These are phyloP conservation scores for Boletus huronensis DNA, from an alignment of 768 basidiomycete species.

Conservation along the genomic window DNA sequence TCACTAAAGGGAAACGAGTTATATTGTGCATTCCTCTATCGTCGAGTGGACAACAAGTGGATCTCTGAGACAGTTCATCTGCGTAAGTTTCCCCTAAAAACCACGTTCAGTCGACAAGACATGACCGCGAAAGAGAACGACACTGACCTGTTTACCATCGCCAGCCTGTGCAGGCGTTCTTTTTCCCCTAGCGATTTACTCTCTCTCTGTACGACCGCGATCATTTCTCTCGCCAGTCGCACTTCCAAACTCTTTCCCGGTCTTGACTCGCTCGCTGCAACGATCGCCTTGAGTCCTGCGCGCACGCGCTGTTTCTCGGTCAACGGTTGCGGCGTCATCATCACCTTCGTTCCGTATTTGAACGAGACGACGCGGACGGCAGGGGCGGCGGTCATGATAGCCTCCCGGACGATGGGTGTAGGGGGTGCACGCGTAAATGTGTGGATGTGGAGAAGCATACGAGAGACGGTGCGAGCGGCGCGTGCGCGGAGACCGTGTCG, in stretches of 20 bases:
- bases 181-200: conserved; percentile 60
- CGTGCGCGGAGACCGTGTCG: conserved; percentile 60
- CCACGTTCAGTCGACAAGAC: neutral
- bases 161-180: conserved; percentile 58
- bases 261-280: conserved; percentile 56
- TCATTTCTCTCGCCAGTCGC: conserved; percentile 74
- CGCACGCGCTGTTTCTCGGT: conserved; percentile 77
- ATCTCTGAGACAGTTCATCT: conserved; percentile 2
- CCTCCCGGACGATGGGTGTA: conserved; percentile 72
- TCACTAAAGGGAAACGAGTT: neutral
- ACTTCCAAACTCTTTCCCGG: conserved; percentile 59
- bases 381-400: conserved; percentile 66
- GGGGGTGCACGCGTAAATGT: conserved; percentile 74
- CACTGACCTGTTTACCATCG: conserved; percentile 75
- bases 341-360: conserved; percentile 61
- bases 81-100: conserved; percentile 24
- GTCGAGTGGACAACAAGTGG: neutral
- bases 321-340: conserved; percentile 65
- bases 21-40: neutral
- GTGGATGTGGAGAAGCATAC: conserved; percentile 70
- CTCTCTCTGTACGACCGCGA: conserved; percentile 63
- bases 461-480: conserved; percentile 52
- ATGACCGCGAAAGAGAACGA: neutral
- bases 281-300: conserved; percentile 67
- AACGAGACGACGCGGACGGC: conserved; percentile 59